Conservation (phyloP, 805 yeast species). For the Wickerhamomyces sydowiorum region DNA sequence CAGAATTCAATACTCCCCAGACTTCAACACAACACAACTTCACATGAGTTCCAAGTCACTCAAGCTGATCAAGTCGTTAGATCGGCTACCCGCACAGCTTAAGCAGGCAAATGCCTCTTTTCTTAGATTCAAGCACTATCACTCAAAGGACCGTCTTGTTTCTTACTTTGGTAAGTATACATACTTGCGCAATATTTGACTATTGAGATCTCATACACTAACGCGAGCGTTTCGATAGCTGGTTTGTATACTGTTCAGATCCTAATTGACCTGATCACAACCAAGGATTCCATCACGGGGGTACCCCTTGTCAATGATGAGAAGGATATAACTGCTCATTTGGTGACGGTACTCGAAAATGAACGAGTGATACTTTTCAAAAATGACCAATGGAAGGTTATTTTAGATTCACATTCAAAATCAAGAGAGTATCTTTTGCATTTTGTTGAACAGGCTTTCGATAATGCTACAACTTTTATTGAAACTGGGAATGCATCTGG, state of each 20-base stretch:
- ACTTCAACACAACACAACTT: too few relatives aligned
- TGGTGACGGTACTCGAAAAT: neutral
- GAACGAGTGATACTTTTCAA: neutral
- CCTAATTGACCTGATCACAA: constrained; percentile 2
- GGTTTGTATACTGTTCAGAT: constrained; percentile 7
- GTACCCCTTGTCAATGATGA: neutral
- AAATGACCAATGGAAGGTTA: neutral
- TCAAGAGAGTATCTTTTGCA: constrained; percentile 11
- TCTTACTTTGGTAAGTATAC: constrained; percentile 4
- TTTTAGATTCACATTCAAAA: constrained; percentile 1
- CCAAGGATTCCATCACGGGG: neutral
- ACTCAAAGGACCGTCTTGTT: constrained; percentile 1
- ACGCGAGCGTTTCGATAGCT: too few relatives aligned
- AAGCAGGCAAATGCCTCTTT: constrained; percentile 3
- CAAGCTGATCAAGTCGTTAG: neutral
- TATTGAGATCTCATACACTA: too few relatives aligned
- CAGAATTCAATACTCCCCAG: too few relatives aligned
- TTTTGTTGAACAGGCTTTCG: neutral
- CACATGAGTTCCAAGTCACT: neutral
- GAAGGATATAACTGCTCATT: neutral
- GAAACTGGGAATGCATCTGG: neutral
- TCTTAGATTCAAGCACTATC: constrained; percentile 1
- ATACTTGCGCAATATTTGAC: too few relatives aligned
- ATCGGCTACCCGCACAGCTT: neutral
- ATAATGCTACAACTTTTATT: neutral